Conservation (phyloP, 2,329 filamentous ascomycete genomes). For the Colletotrichum filicis region DNA sequence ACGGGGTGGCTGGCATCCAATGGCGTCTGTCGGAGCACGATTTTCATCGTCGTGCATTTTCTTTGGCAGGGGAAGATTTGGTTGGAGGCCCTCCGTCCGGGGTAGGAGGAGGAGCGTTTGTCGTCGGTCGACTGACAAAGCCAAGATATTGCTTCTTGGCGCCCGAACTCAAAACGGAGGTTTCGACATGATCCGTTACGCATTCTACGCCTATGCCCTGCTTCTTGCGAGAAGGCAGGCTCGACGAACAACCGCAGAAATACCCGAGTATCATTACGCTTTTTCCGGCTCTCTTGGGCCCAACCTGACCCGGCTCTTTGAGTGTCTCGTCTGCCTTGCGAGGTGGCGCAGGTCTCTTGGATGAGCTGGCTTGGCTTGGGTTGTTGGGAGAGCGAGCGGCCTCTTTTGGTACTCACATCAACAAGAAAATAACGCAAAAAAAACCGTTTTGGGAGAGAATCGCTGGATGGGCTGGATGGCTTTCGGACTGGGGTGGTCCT, state of each 20-base stretch:
- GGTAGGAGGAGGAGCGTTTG: slow-evolving; percentile 28
- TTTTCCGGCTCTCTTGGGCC: background rate
- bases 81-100: slow-evolving; percentile 30
- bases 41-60: slow-evolving; percentile 28
- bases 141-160: slow-evolving; percentile 27
- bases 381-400: slow-evolving; percentile 1
- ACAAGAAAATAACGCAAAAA: slow-evolving; percentile 36
- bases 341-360: background rate
- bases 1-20: slow-evolving; percentile 33
- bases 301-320: background rate
- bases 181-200: slow-evolving; percentile 32
- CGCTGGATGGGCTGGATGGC: slow-evolving; percentile 29
- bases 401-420: slow-evolving; percentile 29
- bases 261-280: slow-evolving; percentile 33
- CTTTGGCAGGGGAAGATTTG: slow-evolving; percentile 23
- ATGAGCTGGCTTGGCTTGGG: background rate
- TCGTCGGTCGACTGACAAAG: slow-evolving; percentile 21
- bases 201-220: slow-evolving; percentile 33
- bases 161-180: slow-evolving; percentile 13
- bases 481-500: slow-evolving; percentile 22
- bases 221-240: slow-evolving; percentile 26
- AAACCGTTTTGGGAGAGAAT: slow-evolving; percentile 31
- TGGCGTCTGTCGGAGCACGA: slow-evolving; percentile 31
- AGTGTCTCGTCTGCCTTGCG: background rate
- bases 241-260: slow-evolving; percentile 34